phyloP scores from a whole-genome alignment of 148 eudicot species.

The Nepenthes mirabilis region DNA sequence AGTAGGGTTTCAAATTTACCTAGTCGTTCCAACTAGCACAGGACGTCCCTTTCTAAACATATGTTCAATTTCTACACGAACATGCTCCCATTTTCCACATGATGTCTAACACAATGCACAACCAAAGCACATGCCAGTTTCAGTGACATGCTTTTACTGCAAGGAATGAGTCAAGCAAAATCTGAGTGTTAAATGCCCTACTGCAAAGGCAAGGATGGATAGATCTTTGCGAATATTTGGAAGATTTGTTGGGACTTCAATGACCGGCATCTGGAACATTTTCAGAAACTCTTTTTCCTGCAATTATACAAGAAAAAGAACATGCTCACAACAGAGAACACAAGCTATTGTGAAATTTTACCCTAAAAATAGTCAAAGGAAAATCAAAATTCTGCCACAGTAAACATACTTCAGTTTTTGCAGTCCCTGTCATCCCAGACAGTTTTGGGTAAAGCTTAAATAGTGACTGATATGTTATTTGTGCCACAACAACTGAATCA shows the following conservation, averaged over 20 bases:
- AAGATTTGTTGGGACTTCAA: conserved; percentile 94
- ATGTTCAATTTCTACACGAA: conserved; percentile 60
- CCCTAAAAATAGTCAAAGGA: neutral
- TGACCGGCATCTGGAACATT: conserved; percentile 89
- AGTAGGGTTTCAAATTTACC: conserved; percentile 32
- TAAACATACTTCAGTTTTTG: conserved; percentile 83
- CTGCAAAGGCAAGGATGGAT: conserved; percentile 93
- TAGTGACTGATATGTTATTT: conserved; percentile 93
- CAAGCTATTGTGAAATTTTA: neutral
- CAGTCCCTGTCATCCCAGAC: conserved; percentile 99
- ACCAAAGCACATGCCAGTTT: conserved; percentile 10
- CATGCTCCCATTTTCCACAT: conserved; percentile 86
- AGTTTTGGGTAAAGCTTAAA: conserved; percentile 95
- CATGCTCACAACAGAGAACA: conserved; percentile 2
- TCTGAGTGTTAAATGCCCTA: conserved; percentile 18
- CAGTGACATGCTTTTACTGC: neutral
- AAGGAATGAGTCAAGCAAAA: conserved; percentile 2
- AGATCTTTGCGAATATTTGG: conserved; percentile 84
- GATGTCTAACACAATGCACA: conserved; percentile 47
- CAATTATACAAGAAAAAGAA: neutral
- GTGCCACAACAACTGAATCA: conserved; percentile 93
- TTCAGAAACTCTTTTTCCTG: conserved; percentile 97
- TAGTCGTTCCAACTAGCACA: conserved; percentile 92
- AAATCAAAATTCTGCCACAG: neutral
- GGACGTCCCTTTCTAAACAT: conserved; percentile 89